Evolutionary conservation across 768 basidiomycete genomes (phyloP).

Genomic region (Scleroderma bovista): DNA sequence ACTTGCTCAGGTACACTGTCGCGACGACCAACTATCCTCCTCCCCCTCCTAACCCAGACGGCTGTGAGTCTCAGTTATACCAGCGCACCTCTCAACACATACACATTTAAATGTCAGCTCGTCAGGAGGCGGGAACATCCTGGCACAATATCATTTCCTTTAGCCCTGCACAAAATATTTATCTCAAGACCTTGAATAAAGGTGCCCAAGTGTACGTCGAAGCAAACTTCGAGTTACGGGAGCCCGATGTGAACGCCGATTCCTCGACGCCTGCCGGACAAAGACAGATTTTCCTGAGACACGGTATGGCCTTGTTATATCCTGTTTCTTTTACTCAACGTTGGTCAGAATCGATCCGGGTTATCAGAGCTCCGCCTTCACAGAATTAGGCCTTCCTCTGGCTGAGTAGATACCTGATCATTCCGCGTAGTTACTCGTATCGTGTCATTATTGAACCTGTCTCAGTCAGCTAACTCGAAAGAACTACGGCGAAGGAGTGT

Average conservation of each 20-base stretch:
- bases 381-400: constrained; percentile 6
- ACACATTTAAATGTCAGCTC: constrained; percentile 35
- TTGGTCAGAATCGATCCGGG: constrained; percentile 47
- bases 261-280: constrained; percentile 64
- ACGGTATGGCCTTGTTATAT: constrained; percentile 44
- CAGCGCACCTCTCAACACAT: neutral
- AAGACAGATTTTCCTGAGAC: constrained; percentile 76
- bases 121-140: constrained; percentile 47
- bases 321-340: constrained; percentile 3
- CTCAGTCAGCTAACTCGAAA: neutral
- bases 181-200: constrained; percentile 58
- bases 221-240: constrained; percentile 69
- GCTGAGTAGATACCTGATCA: neutral
- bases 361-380: constrained; percentile 35
- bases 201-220: constrained; percentile 80
- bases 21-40: constrained; percentile 63
- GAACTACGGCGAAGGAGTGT: neutral
- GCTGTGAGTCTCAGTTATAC: constrained; percentile 40
- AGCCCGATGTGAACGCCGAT: constrained; percentile 63
- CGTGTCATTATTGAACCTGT: neutral
- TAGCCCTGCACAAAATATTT: constrained; percentile 52
- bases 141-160: constrained; percentile 81
- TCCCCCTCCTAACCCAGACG: constrained; percentile 53
- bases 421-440: neutral
- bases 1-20: constrained; percentile 57